Conservation (phyloP, 2,329 filamentous ascomycete species). For the Rhynchosporium secalis region DNA sequence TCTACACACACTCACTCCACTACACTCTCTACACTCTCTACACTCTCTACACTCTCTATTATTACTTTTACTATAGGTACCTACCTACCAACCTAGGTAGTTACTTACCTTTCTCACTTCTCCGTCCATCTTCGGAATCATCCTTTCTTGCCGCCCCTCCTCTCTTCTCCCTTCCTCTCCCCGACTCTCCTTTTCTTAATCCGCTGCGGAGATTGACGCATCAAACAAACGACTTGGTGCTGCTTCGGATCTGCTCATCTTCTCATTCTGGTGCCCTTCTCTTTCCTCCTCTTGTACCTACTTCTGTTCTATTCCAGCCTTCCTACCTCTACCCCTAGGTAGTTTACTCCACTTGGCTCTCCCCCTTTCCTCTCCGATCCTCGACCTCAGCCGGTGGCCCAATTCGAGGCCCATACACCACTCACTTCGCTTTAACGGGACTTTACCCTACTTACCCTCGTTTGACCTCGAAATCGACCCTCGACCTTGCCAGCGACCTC, state of each 20-base stretch:
- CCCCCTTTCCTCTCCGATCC: slow-evolving; percentile 1
- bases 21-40: too few species aligned
- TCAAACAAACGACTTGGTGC: too few species aligned
- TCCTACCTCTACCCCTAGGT: neutral
- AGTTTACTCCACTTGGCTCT: neutral
- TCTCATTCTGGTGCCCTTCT: neutral
- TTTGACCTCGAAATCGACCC: slow-evolving; percentile 26
- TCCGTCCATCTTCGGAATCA: too few species aligned
- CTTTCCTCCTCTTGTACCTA: neutral
- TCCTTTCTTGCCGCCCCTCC: too few species aligned
- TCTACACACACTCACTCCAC: too few species aligned
- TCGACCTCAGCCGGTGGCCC: slow-evolving; percentile 1
- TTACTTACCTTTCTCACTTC: too few species aligned
- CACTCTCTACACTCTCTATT: too few species aligned
- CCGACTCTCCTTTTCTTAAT: too few species aligned
- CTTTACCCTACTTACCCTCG: slow-evolving; percentile 12
- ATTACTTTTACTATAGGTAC: too few species aligned
- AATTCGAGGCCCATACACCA: slow-evolving; percentile 2
- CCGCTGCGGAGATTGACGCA: too few species aligned
- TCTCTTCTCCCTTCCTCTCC: neutral
- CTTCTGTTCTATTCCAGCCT: neutral
- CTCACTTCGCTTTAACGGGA: neutral
- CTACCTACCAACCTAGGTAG: too few species aligned
- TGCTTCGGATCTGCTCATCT: too few species aligned
- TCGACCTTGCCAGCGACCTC: slow-evolving; percentile 25